Evolutionary conservation across 495 filamentous ascomycete genomes (phyloP).

Genomic region (Neurospora terricola): DNA sequence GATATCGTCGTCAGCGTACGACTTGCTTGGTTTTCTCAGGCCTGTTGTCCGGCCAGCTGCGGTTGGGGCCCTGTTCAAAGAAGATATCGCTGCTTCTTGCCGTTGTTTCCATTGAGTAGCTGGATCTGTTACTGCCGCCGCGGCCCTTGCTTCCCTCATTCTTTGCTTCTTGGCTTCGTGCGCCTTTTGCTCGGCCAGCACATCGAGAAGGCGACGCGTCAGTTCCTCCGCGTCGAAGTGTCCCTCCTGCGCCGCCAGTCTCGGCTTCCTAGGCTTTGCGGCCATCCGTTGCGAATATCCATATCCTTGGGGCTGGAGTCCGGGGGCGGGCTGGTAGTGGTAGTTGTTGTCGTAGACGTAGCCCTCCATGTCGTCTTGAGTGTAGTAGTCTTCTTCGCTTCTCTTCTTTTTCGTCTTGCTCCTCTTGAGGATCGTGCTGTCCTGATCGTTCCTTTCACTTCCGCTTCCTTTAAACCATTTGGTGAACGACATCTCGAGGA

Average conservation of each 20-base stretch:
- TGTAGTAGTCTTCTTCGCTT: neutral
- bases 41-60: slow-evolving; percentile 1
- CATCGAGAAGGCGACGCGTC: slow-evolving; percentile 32
- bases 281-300: slow-evolving; percentile 12
- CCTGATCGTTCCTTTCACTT: neutral
- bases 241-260: slow-evolving; percentile 15
- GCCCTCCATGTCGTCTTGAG: neutral
- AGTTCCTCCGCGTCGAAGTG: slow-evolving; percentile 43
- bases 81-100: neutral
- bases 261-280: neutral
- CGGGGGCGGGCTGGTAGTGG: slow-evolving; percentile 21
- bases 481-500: neutral
- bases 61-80: neutral
- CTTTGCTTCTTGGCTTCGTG: slow-evolving; percentile 9
- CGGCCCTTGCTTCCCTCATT: neutral
- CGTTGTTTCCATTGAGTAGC: slow-evolving; percentile 1
- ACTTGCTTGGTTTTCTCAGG: slow-evolving; percentile 8
- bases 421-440: neutral
- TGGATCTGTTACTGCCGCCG: neutral
- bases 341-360: slow-evolving; percentile 27
- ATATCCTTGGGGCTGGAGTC: slow-evolving; percentile 14
- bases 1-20: slow-evolving; percentile 5
- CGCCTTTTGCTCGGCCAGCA: slow-evolving; percentile 34
- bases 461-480: neutral
- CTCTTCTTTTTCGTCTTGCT: neutral